Conservation (phyloP, 805 yeast genomes). For the Metschnikowia orientalis region DNA sequence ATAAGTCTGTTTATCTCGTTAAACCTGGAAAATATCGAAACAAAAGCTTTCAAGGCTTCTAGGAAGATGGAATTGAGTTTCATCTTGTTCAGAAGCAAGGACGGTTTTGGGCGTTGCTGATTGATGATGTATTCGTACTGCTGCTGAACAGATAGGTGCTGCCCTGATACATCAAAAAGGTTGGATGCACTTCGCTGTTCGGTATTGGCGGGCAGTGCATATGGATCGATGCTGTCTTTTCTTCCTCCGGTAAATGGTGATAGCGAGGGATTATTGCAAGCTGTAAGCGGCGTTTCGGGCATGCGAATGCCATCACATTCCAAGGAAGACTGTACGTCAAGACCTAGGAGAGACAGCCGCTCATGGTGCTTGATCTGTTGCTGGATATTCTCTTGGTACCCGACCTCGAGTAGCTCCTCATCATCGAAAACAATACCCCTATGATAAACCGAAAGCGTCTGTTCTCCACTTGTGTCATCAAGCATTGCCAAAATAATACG, state of each 20-base stretch:
- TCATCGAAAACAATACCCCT: conserved; percentile 34
- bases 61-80: conserved; percentile 34
- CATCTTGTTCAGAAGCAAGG: conserved; percentile 29
- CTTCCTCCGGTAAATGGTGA: too few relatives aligned
- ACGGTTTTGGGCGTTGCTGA: conserved; percentile 22
- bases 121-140: conserved; percentile 24
- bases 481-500: conserved; percentile 37
- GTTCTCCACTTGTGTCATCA: conserved; percentile 32
- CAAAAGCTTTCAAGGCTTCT: conserved; percentile 31
- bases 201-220: too few relatives aligned
- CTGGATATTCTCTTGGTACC: conserved; percentile 27
- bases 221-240: too few relatives aligned
- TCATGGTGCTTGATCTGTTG: conserved; percentile 14
- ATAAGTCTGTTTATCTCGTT: conserved; percentile 24
- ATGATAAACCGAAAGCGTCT: conserved; percentile 13
- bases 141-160: conserved; percentile 18
- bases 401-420: conserved; percentile 23
- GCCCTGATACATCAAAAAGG: too few relatives aligned
- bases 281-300: too few relatives aligned
- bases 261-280: too few relatives aligned
- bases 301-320: too few relatives aligned
- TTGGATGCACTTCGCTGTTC: too few relatives aligned
- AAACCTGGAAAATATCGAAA: conserved; percentile 28
- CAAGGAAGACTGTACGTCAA: too few relatives aligned
- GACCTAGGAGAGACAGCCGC: too few relatives aligned